phyloP scores from a whole-genome alignment of 1,284 basidiomycete species.

The Ustilago crameri region DNA sequence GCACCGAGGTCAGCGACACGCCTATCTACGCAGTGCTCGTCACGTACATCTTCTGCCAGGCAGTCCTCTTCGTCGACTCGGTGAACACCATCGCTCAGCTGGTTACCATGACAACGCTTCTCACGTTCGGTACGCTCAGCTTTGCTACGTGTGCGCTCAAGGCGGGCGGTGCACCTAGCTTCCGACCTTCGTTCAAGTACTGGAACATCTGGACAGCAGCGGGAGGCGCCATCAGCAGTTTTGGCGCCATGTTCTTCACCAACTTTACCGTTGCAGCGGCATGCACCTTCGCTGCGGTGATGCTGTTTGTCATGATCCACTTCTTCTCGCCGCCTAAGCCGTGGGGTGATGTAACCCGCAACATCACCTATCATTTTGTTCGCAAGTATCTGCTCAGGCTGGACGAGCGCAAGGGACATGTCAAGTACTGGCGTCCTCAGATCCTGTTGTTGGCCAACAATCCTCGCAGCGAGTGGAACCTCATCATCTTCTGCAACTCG shows the following conservation, averaged over 20 bases:
- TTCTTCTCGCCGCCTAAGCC: slow-evolving; percentile 66
- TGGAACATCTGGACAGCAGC: slow-evolving; percentile 68
- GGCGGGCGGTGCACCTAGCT: slow-evolving; percentile 67
- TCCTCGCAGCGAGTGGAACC: slow-evolving; percentile 65
- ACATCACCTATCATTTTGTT: slow-evolving; percentile 66
- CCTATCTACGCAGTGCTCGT: slow-evolving; percentile 64
- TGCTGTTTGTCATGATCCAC: slow-evolving; percentile 65
- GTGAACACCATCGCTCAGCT: slow-evolving; percentile 67
- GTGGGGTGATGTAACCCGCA: slow-evolving; percentile 67
- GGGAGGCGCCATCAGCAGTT: slow-evolving; percentile 57
- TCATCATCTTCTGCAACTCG: slow-evolving; percentile 68
- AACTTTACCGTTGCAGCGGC: slow-evolving; percentile 52
- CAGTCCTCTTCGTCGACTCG: slow-evolving; percentile 63
- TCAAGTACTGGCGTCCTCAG: slow-evolving; percentile 68
- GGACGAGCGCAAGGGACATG: slow-evolving; percentile 67
- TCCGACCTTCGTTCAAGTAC: slow-evolving; percentile 67
- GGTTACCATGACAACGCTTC: slow-evolving; percentile 67
- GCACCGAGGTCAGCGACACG: slow-evolving; percentile 63
- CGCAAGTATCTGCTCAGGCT: slow-evolving; percentile 66
- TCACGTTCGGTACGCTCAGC: slow-evolving; percentile 65
- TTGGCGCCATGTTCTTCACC: slow-evolving; percentile 67
- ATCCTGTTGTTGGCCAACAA: slow-evolving; percentile 66
- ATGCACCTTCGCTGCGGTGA: slow-evolving; percentile 59
- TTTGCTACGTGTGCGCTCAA: slow-evolving; percentile 67
- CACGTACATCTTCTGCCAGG: slow-evolving; percentile 63